These are phyloP conservation scores for Dovyalis caffra DNA, from an alignment of 345 rosid genomes.

Conservation along the genomic window DNA sequence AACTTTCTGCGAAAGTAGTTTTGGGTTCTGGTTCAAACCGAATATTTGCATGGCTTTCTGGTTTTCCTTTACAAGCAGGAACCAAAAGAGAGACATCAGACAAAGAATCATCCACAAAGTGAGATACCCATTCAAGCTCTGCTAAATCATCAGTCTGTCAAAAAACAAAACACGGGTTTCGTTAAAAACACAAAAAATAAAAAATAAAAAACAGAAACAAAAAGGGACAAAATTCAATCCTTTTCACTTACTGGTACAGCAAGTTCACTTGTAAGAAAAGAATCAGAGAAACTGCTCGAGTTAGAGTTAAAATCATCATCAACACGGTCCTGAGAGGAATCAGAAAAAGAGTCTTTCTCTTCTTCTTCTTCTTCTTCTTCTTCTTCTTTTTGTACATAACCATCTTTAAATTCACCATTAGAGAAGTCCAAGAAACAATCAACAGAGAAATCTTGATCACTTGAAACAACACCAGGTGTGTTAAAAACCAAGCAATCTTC, in stretches of 20 bases:
- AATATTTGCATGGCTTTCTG: slow-evolving; percentile 12
- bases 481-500: slow-evolving; percentile 37
- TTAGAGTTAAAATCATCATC: slow-evolving; percentile 44
- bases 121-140: slow-evolving; percentile 60
- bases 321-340: slow-evolving; percentile 30
- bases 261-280: slow-evolving; percentile 32
- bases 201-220: too few relatives aligned
- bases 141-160: slow-evolving; percentile 45
- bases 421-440: slow-evolving; percentile 73
- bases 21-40: slow-evolving; percentile 19
- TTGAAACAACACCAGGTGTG: slow-evolving; percentile 15
- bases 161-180: background rate
- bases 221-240: background rate
- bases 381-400: slow-evolving; percentile 11
- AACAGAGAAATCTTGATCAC: slow-evolving; percentile 67
- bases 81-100: slow-evolving; percentile 26
- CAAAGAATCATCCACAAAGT: slow-evolving; percentile 48
- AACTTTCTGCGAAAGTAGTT: slow-evolving; percentile 9
- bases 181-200: background rate
- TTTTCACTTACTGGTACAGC: slow-evolving; percentile 37
- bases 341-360: slow-evolving; percentile 40
- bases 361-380: slow-evolving; percentile 31
- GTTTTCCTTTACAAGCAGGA: slow-evolving; percentile 10
- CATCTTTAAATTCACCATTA: slow-evolving; percentile 33
- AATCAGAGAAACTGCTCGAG: slow-evolving; percentile 23